These are phyloP conservation scores for Ceratocystis harringtonii DNA, from an alignment of 2,329 filamentous ascomycete genomes.

Conservation along the genomic window DNA sequence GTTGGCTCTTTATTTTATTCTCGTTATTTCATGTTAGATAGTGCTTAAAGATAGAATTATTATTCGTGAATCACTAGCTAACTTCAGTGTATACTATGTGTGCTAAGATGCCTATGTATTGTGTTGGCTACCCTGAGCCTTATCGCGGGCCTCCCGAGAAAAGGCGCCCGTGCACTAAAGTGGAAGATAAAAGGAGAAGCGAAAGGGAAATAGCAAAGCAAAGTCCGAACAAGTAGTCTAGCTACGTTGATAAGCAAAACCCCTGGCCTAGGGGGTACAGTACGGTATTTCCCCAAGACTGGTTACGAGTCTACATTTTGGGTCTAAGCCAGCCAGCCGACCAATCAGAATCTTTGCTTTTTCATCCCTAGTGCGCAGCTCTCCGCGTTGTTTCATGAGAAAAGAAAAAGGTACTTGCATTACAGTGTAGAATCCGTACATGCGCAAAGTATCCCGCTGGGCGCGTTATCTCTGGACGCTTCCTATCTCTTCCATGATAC, in stretches of 20 bases:
- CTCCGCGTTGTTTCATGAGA: neutral
- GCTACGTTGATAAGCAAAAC: neutral
- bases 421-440: neutral
- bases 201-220: neutral
- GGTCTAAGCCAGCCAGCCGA: too few relatives aligned
- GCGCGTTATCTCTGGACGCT: neutral
- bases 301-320: too few relatives aligned
- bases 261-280: neutral
- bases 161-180: neutral
- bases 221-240: neutral
- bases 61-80: neutral
- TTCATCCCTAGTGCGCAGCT: neutral
- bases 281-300: neutral
- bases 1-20: neutral
- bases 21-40: neutral
- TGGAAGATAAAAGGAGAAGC: neutral
- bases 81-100: neutral
- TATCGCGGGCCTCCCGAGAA: conserved; percentile 2
- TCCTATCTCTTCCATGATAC: neutral
- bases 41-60: neutral
- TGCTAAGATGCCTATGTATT: neutral
- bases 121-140: neutral
- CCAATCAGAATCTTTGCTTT: neutral
- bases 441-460: neutral
- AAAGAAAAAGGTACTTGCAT: neutral